A percentile compares a stretch with the other conserved stretches of the same genome.
Evolutionary conservation across 768 basidiomycete species (phyloP).

Genomic region (Fomitopsis pulvina): DNA sequence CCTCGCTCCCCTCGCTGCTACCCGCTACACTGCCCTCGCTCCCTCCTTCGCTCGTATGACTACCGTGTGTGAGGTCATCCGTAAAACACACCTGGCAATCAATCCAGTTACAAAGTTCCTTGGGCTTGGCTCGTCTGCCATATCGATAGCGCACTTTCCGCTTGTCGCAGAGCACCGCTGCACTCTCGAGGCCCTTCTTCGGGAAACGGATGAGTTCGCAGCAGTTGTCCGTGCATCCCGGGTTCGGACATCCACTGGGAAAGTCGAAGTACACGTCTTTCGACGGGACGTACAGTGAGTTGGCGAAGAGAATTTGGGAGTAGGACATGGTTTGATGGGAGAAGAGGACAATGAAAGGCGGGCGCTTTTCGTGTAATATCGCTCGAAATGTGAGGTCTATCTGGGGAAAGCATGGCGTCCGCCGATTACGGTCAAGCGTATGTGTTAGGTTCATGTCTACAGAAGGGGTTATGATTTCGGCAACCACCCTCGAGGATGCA

Average conservation of each 20-base stretch:
- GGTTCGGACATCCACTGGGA: constrained; percentile 74
- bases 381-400: constrained; percentile 75
- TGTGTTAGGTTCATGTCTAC: constrained; percentile 63
- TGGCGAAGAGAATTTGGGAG: constrained; percentile 76
- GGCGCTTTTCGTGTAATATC: constrained; percentile 68
- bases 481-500: not conserved
- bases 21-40: constrained; percentile 37
- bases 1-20: constrained; percentile 33
- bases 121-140: constrained; percentile 37
- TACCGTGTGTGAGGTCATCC: constrained; percentile 28
- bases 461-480: not conserved
- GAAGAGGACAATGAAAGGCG: constrained; percentile 72
- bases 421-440: constrained; percentile 57
- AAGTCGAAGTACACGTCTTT: constrained; percentile 72
- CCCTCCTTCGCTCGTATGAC: constrained; percentile 20
- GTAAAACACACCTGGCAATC: constrained; percentile 61
- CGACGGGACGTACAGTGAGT: constrained; percentile 61
- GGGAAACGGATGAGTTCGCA: constrained; percentile 82
- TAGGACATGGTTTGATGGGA: constrained; percentile 78
- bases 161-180: constrained; percentile 58
- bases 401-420: constrained; percentile 78
- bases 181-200: constrained; percentile 51
- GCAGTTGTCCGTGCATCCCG: constrained; percentile 66
- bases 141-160: constrained; percentile 33
- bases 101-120: constrained; percentile 81